Percentiles rank a stretch among this genome's conserved stretches.
Evolutionary conservation across 352 stramenopile genomes (phyloP).

Genomic region (Achlya hypogyna): DNA sequence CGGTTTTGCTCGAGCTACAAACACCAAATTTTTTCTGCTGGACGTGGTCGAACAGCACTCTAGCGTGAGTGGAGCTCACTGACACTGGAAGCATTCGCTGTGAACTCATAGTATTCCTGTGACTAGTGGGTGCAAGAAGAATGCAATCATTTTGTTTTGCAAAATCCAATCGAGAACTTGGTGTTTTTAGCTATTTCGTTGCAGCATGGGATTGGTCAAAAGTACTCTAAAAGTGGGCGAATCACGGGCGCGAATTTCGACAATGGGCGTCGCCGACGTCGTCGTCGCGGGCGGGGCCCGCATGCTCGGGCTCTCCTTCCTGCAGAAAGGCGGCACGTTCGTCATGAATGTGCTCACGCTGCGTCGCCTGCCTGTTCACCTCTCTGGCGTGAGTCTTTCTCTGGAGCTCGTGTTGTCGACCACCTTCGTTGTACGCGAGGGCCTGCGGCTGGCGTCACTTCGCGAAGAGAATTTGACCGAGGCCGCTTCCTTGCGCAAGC

Average conservation of each 20-base stretch:
- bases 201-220: neutral
- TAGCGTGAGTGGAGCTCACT: no score
- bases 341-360: conserved; percentile 75
- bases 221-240: neutral
- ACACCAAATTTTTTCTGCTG: no score
- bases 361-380: conserved; percentile 52
- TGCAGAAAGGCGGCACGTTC: conserved; percentile 82
- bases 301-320: conserved; percentile 61
- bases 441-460: conserved; percentile 79
- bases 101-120: no score
- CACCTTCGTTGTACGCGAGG: conserved; percentile 84
- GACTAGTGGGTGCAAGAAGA: neutral
- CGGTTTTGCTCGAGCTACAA: no score
- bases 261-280: conserved; percentile 12
- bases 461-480: conserved; percentile 59
- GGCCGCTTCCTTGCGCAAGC: conserved; percentile 38
- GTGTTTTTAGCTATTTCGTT: neutral
- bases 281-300: conserved; percentile 37
- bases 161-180: neutral
- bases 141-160: neutral
- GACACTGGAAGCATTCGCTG: no score
- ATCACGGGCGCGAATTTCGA: neutral
- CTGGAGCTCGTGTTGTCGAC: conserved; percentile 84
- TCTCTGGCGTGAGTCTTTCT: conserved; percentile 77
- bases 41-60: no score